Base-by-base conservation (phyloP, 176 grass and related monocot genomes). In the Calamus simplicifolius region DNA sequence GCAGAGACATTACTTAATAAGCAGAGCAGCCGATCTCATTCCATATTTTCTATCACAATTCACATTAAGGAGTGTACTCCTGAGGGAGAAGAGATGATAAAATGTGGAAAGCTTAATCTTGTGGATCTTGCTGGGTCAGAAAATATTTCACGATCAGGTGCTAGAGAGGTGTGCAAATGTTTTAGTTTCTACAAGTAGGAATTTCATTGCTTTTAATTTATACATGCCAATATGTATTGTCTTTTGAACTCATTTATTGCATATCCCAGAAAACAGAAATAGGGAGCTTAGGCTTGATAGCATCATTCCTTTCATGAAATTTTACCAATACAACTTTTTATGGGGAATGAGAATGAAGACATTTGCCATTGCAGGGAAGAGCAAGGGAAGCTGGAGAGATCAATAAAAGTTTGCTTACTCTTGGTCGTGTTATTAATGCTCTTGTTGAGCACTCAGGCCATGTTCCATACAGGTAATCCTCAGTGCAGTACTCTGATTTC, bases 91-190 rank as follows among this genome's bases (percentile, higher is more conserved):
- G 94, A 98, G 70, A 93, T 98, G 94, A 98, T 98, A 69, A 98
- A 98, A 75, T 91, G 89, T 50, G 94, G 94, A 70, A 98, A 98
- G 79, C 87, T 98, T 83, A 98, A 98, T 89, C 87, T 98, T 71
- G 94, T 98, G 0, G 94, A 98, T 86, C 81, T 98, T 56, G 94
- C 94, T 54, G 94, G 94, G 75, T 98, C 94, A 64, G 94, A 98
- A 70, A 98, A 98, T 74, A 98, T 98, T 62, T 98, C 94, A 49
- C 81, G 94, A 17, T 98, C 94, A 54, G 94, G 94, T 70, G 94
- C 94, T 67, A 89, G 88, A 93, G 94, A 98, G 73, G 94, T 98
- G 81, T 93, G 94, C 93, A 28, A 54, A 57, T 52, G 67, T 55
- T 50, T 23, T n/a, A 29, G 52, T 49, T 25, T 54, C 6, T 43